Evolutionary conservation across 2,329 filamentous ascomycete genomes (phyloP), one percentile per base, ranked within the genome.

Genomic region (Aspergillus puulaauensis): DNA sequence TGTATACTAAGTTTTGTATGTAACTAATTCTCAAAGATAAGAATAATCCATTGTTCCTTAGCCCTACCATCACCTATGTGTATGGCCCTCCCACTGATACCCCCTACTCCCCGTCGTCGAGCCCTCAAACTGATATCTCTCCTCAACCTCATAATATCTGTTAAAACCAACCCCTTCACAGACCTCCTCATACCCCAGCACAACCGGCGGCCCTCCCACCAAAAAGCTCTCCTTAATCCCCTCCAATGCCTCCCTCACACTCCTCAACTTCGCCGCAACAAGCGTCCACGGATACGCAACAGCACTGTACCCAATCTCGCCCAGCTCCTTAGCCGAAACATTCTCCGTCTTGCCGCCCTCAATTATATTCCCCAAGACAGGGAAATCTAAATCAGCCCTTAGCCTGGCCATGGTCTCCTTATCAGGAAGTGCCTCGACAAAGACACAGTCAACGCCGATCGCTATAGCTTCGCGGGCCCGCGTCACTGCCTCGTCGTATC

Each of bases 201-300:
- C 75, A 61, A 72, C 74, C 1, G 79, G 79, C 4, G 79, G 79
- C 3, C 71, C 69, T 0, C 78, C 78, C 5, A 72, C 66, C 0
- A 68, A 73, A 64, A 81, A 69, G 23, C 72, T 76, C 23, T 66
- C 67, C 64, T 81, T 81, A 27, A 81, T 47, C 1, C 59, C 66
- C 39, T 73, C 68, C 57, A 73, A 51, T 15, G 67, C 62, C 24
- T 68, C 66, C 2, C 69, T 64, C 9, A 79, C 74, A 33, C 72
- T 73, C 68, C 73, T 78, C 5, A 80, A 54, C 54, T 76, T 76
- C 1, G 77, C 76, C 3, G 78, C 77, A 0, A 79, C 77, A 40
- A 80, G 64, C 1, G 75, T 77, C 75, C 75, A 79, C 1, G 76
- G 76, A 54, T 80, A 80, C 0, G 75, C 76, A 1, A 79, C 78